A percentile compares a stretch with the other conserved stretches of the same genome.
phyloP scores from a whole-genome alignment of 2,329 filamentous ascomycete species.

The Trichoderma atroviride region DNA sequence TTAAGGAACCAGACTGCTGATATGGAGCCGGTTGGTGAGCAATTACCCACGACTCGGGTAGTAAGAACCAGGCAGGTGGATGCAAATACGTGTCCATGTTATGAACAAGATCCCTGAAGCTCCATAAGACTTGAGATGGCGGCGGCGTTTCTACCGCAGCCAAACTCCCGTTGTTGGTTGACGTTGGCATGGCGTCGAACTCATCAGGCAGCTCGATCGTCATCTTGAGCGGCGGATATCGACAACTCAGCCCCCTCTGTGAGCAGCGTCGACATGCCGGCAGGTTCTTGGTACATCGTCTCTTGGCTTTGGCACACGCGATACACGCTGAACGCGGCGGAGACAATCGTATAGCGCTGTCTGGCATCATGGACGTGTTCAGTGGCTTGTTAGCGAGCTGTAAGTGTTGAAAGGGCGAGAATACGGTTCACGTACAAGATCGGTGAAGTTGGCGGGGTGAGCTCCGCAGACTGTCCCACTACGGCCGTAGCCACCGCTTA shows the following conservation, averaged over 20 bases:
- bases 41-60: background rate
- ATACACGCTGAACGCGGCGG: background rate
- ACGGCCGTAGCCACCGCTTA: no score
- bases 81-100: background rate
- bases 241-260: background rate
- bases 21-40: background rate
- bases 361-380: no score
- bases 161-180: background rate
- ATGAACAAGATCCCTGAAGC: background rate
- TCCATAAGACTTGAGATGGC: background rate
- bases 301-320: background rate
- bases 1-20: background rate
- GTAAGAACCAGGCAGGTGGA: background rate
- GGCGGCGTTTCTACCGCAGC: background rate
- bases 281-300: background rate
- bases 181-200: background rate
- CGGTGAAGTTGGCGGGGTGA: no score
- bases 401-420: no score
- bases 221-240: background rate
- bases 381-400: no score
- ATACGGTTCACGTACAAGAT: no score
- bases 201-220: background rate
- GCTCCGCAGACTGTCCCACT: no score
- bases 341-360: no score
- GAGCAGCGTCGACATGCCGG: background rate